These are phyloP conservation scores for Hordeum marinum DNA, from an alignment of 176 grass and related monocot genomes.

Conservation along the genomic window DNA sequence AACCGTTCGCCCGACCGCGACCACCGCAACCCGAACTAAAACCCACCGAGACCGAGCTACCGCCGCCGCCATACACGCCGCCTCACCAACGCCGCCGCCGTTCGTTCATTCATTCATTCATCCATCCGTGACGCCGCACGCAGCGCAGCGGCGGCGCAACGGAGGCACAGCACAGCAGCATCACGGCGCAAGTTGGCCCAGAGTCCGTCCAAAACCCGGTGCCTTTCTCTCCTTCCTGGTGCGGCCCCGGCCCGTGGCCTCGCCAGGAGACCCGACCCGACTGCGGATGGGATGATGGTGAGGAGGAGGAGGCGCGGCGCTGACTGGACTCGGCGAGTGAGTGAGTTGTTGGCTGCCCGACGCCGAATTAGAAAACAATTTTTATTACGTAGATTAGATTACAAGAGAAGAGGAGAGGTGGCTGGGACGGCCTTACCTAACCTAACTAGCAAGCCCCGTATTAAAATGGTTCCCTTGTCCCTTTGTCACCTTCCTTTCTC, in stretches of 20 bases:
- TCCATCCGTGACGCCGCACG: background rate
- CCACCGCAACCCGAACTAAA: background rate
- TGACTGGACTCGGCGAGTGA: no score
- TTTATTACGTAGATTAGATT: no score
- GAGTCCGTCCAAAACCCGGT: constrained; percentile 27
- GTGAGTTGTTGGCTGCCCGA: no score
- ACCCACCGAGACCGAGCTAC: background rate
- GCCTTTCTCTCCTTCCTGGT: background rate
- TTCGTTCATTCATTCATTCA: background rate
- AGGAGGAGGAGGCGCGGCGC: no score
- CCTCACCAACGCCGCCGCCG: background rate
- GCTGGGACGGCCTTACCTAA: constrained; percentile 22
- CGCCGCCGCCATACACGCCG: background rate
- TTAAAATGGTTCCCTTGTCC: constrained; percentile 6
- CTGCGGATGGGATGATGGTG: no score
- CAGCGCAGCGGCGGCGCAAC: background rate
- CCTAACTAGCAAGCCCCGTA: constrained; percentile 1
- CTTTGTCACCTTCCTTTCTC: background rate
- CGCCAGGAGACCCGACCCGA: no score
- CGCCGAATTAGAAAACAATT: no score
- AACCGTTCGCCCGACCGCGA: background rate
- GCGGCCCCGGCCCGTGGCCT: no score
- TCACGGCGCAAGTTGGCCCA: background rate
- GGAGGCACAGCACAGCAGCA: background rate
- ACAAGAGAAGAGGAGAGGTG: background rate